Evolutionary conservation across 1,284 basidiomycete genomes (phyloP), one percentile per base, ranked within the genome.

Genomic region (Ustilago sp.): DNA sequence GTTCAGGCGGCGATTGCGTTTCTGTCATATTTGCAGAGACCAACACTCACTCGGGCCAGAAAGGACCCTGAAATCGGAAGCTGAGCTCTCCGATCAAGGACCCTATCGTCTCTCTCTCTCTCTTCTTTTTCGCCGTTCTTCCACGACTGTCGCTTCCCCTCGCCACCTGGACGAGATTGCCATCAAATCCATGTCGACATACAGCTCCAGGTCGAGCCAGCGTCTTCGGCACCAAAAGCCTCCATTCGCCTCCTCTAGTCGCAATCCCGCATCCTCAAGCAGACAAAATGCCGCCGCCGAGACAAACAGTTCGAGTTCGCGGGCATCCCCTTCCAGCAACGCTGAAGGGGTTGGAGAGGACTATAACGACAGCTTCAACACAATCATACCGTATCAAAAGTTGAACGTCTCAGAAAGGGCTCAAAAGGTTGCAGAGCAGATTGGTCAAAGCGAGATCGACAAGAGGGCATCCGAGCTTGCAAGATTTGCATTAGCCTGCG

Each of bases 381-480:
- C 2, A 17, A 48, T 23, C n/a, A 9, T 8, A 17, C 15, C 7
- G n/a, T 45, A 11, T 45, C 15, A 53, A 54, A 59, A 43, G 57
- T 28, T 80, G n/a, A 59, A 62, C 35, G 59, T 71, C n/a, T 56
- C 53, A 0, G 70, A 75, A 3, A 35, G 32, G 1, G 73, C 63
- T 12, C 53, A 59, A 13, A 71, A 58, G 53, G 50, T 65, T 9
- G 68, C 68, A 4, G 64, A 80, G 9, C 47, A 63, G 15, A 41
- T 77, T 6, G 71, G 73, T 34, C 52, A 75, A 2, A 63, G 54
- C 8, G 80, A 76, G 15, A 51, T 82, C 38, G 39, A 76, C 4
- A 68, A 76, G 41, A 81, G 77, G 39, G 69, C 69, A 0, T 67
- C 72, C 34, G 80, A 83, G 23, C 70, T 83, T 6, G 79, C 68